Base-by-base conservation (phyloP, 2,329 filamentous ascomycete genomes). In the Exophiala sp. region DNA sequence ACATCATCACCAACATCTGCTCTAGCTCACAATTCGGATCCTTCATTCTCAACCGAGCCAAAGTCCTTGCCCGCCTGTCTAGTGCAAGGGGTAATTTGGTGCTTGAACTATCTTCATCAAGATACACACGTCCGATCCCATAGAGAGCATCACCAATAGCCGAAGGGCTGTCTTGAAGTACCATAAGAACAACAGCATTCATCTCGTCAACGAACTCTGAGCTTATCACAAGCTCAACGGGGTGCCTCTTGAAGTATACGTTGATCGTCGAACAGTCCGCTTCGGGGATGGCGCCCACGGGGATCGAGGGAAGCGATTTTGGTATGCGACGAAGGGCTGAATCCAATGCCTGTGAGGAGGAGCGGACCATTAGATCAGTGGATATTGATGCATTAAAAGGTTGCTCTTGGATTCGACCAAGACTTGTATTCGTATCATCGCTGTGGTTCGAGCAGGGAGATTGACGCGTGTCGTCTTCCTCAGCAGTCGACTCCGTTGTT, bases 181-280 rank as follows among this genome's bases (percentile, higher is more conserved):
- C 61, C 50, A 63, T 49, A 11, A 69, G 42, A 1, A 67, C 65
- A 47, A 62, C 62, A 12, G 65, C 60, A 42, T 69, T 69, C 67
- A 68, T 68, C 57, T 69, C 66, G 24, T 64, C 46, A 18, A 68
- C 60, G 38, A 69, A 69, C 39, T 69, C 66, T 4, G 55, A 40
- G 14, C 64, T 62, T n/a, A 69, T 66, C 36, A 65, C 61, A 35
- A 68, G 52, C 10, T 69, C 66, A 11, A 49, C 52, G 1, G 65
- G 66, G 42, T 69, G 66, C 4, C 66, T 59, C 34, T 51, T 63
- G 51, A 69, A 69, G 50, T 69, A 69, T 1, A 64, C 32, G 41
- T 68, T 62, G 43, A 69, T 61, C 12, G 62, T 61, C 10, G 63
- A 55, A 43, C 67, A 55, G 43, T 69, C 67, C 4, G 62, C 61